These are phyloP conservation scores for Agrocybe praecox DNA, from an alignment of 768 basidiomycete genomes.

Conservation along the genomic window DNA sequence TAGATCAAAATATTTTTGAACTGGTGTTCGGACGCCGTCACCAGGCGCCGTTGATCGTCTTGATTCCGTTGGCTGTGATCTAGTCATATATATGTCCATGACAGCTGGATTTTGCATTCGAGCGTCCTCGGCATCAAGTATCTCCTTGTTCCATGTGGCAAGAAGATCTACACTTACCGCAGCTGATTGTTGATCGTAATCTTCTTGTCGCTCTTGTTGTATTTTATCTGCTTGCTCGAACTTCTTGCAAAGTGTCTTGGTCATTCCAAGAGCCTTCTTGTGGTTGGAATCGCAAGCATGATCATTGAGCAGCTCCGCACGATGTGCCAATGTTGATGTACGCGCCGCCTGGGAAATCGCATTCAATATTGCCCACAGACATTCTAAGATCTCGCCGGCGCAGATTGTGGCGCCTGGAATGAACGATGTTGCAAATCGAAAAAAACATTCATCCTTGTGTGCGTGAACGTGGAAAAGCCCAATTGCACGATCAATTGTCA, in stretches of 20 bases:
- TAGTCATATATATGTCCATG: not conserved
- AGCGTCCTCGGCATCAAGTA: no score
- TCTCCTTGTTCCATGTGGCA: not conserved
- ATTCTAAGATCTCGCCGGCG: slow-evolving; percentile 20
- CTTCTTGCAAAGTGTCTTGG: slow-evolving; percentile 1
- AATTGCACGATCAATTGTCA: slow-evolving; percentile 13
- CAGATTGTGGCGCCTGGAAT: slow-evolving; percentile 9
- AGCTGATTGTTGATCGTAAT: not conserved
- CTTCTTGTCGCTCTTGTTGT: not conserved
- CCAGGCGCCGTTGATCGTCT: no score
- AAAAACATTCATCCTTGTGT: slow-evolving; percentile 24
- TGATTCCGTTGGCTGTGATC: no score
- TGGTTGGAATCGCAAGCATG: slow-evolving; percentile 24
- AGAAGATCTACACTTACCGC: not conserved
- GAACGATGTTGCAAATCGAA: slow-evolving; percentile 19
- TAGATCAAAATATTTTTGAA: no score
- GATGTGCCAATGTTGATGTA: slow-evolving; percentile 13
- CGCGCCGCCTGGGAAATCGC: slow-evolving; percentile 3
- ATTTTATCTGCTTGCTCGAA: not conserved
- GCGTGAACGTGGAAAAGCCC: slow-evolving; percentile 27
- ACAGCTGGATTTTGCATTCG: no score
- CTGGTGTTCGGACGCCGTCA: no score
- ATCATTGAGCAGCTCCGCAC: slow-evolving; percentile 21
- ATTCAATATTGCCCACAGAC: slow-evolving; percentile 18
- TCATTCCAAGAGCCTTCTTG: slow-evolving; percentile 22